Base-by-base conservation (phyloP, 345 rosid genomes). In the Aethionema arabicum region DNA sequence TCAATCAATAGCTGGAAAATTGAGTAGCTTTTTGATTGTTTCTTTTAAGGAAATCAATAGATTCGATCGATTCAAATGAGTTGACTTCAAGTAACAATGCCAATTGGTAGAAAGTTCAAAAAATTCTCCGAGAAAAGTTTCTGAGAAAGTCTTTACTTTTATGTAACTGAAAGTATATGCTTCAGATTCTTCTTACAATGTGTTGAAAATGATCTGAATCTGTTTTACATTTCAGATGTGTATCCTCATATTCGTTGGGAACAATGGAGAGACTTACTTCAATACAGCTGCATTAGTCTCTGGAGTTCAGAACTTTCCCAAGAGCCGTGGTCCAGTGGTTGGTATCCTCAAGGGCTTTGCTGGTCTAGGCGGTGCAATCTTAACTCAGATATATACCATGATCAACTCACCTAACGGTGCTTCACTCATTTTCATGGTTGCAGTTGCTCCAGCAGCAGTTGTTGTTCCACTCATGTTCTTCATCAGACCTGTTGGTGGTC, bases 291-390 rank as follows among this genome's bases (percentile, higher is more conserved):
- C 97, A 67, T 59, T 90, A 61, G 93, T 90, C 58, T 90, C 96
- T 51, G 85, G 91, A 11, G 97, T 90, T 58, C 93, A 84, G 72
- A 90, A 90, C 77, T 90, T 87, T 58, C 97, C 96, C 5, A 90
- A 83, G 73, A 90, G 93, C 67, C 72, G 96, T 48, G 97, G 96
- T 66, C 97, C 95, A 11, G 86, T 90, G 56, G 96, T 90, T 46
- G 96, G 96, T 67, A 83, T 90, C 62, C 81, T 87, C 72, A 90
- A 90, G 79, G 97, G 96, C 27, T 87, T 87, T 77, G 91, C 96
- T 15, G 97, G 97, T 27, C 74, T 87, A 21, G 79, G 93, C 38
- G 97, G 97, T 45, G 96, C 96, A 15, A 87, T 87, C 61, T 76
- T 85, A 78, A 83, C 93, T 30, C 97, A 87, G 73, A 68, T 87